phyloP scores from a whole-genome alignment of 768 basidiomycete genomes.

The Filobasidium floriforme region DNA sequence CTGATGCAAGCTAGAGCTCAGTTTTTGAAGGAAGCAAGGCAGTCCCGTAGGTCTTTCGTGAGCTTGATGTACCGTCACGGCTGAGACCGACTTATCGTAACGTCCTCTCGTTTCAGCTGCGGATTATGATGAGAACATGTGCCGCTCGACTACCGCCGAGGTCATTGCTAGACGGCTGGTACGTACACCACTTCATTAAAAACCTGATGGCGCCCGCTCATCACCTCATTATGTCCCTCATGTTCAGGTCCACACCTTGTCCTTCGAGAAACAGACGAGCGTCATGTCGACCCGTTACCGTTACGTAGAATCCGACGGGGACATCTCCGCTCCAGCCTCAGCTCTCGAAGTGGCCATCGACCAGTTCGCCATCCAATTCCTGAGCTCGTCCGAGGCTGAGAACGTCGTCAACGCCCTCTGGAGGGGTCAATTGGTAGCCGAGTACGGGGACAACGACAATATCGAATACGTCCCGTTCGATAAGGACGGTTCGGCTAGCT shows the following conservation, averaged over 20 bases:
- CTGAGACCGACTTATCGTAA: not conserved
- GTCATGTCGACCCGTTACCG: conserved; percentile 74
- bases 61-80: not conserved
- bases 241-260: conserved; percentile 54
- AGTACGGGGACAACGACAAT: conserved; percentile 63
- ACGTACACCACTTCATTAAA: not conserved
- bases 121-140: conserved; percentile 76
- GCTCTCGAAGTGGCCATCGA: conserved; percentile 81
- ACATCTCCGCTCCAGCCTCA: conserved; percentile 45
- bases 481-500: conserved; percentile 52
- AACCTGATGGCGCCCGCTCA: too few relatives aligned
- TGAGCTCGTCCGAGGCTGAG: conserved; percentile 47
- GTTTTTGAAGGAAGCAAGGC: conserved; percentile 73
- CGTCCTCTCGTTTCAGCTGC: conserved; percentile 47
- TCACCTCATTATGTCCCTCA: too few relatives aligned
- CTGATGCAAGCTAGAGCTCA: conserved; percentile 73
- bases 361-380: conserved; percentile 61
- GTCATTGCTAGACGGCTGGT: conserved; percentile 31
- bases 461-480: conserved; percentile 71
- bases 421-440: conserved; percentile 73
- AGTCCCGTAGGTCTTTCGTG: conserved; percentile 48
- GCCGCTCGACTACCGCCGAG: conserved; percentile 57
- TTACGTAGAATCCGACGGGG: conserved; percentile 66
- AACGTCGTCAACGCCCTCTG: conserved; percentile 75
- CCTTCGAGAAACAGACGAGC: conserved; percentile 57